A percentile compares a stretch with the other conserved stretches of the same genome.
Evolutionary conservation across 75 land plant genomes (phyloP).

Genomic region (Selaginella moellendorffii): DNA sequence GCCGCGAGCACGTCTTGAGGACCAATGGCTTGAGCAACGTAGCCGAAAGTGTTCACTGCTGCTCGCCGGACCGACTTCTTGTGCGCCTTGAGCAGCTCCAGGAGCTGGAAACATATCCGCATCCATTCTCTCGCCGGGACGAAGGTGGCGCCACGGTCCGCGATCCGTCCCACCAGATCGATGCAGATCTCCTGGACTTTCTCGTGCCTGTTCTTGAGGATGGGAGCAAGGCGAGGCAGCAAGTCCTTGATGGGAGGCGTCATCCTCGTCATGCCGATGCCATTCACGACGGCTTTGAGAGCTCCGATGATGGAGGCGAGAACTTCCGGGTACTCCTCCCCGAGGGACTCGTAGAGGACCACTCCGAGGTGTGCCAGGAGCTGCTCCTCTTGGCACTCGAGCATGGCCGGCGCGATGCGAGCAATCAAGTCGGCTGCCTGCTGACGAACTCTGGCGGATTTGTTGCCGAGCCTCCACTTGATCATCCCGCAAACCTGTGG

Average conservation of each 20-base stretch:
- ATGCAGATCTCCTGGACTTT: slow-evolving; percentile 97
- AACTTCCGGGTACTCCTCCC: slow-evolving; percentile 96
- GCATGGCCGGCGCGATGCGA: slow-evolving; percentile 92
- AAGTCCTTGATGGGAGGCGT: slow-evolving; percentile 96
- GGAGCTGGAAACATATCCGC: slow-evolving; percentile 94
- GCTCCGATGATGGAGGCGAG: slow-evolving; percentile 91
- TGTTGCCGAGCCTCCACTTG: slow-evolving; percentile 94
- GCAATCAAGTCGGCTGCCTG: slow-evolving; percentile 97
- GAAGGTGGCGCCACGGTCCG: slow-evolving; percentile 97
- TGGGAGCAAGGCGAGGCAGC: slow-evolving; percentile 86
- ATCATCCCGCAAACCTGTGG: slow-evolving; percentile 99
- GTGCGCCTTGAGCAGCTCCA: slow-evolving; percentile 97
- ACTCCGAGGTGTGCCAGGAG: slow-evolving; percentile 96
- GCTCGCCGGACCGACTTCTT: slow-evolving; percentile 93
- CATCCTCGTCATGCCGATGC: slow-evolving; percentile 99
- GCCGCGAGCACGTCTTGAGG: slow-evolving; percentile 99
- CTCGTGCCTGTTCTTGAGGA: slow-evolving; percentile 90
- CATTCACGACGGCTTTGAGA: slow-evolving; percentile 88
- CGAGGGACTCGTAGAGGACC: slow-evolving; percentile 82
- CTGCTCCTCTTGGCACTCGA: slow-evolving; percentile 93
- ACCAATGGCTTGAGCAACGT: slow-evolving; percentile 93
- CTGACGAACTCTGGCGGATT: slow-evolving; percentile 96
- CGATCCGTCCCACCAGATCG: slow-evolving; percentile 94
- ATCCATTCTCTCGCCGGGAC: slow-evolving; percentile 99
- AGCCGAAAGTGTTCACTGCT: slow-evolving; percentile 99